Conservation (phyloP, 306 rosid genomes). For the cucumber (Cucumis sativus) region Cucumber_9930_V3 NC_026656.2:8537001-8537500, state of each 20-base stretch:
- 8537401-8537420: conserved; percentile 29
- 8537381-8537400: conserved; percentile 71
- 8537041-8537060: not conserved
- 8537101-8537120: not conserved
- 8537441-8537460: not conserved
- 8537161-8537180: not conserved
- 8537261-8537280: not conserved
- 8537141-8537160: not conserved
- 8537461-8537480: not conserved
- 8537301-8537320: conserved; percentile 73
- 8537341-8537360: conserved; percentile 41
- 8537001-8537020: not conserved
- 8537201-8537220: not conserved
- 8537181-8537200: not conserved
- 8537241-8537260: not conserved
- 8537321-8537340: conserved; percentile 76
- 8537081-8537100: not conserved
- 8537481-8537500: not conserved
- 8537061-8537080: not conserved
- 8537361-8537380: conserved; percentile 51
- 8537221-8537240: not conserved
- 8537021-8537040: not conserved
- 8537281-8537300: conserved; percentile 52
- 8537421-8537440: not conserved
- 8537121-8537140: not conserved